Evolutionary conservation across 2,329 filamentous ascomycete genomes (phyloP), one percentile per base, ranked within the genome.

Genomic region (Thermomyces lanuginosus): DNA sequence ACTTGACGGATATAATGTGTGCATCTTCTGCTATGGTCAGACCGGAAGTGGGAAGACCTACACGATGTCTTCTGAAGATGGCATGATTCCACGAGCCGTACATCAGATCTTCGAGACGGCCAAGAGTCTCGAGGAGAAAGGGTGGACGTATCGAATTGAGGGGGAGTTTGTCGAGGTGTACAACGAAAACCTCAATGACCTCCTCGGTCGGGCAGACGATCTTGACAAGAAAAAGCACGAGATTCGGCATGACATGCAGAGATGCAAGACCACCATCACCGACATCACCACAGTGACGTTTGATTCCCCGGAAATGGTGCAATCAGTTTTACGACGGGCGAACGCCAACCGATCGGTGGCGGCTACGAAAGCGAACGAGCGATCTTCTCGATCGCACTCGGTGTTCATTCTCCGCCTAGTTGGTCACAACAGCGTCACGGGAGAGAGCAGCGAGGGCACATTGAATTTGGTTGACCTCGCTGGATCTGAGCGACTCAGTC

Each of bases 1-100:
- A 0, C 64, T 98, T 20, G 89, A 98, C 45, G 89, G 89, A 1
- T 98, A 92, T 60, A 98, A 95, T 41, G 89, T 98, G 27, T 95
- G 86, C 54, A 95, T 98, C 36, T 92, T 98, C 57, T 93, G 84
- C 48, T 98, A 98, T 46, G 89, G 89, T 22, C 89, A 98, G 53
- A 98, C 89, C 0, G 89, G 89, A 3, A 89, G 84, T 10, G 89
- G 89, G 33, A 98, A 98, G 63, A 98, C 89, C 0, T 80, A 76
- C 47, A 95, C 89, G 3, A 98, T 98, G 89, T 91, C 80, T 6
- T 78, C 76, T 1, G 55, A 62, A 2, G 81, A 93, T 41, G 89
- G 89, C 39, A 93, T 98, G 76, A 98, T 98, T 32, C 86, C 89
- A 1, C 71, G 78, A 5, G 84, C 89, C 3, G 89, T 91, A 5